Evolutionary conservation across 768 basidiomycete species (phyloP), one percentile per base, ranked within the genome.

Genomic region (Termitomyces sp.): DNA sequence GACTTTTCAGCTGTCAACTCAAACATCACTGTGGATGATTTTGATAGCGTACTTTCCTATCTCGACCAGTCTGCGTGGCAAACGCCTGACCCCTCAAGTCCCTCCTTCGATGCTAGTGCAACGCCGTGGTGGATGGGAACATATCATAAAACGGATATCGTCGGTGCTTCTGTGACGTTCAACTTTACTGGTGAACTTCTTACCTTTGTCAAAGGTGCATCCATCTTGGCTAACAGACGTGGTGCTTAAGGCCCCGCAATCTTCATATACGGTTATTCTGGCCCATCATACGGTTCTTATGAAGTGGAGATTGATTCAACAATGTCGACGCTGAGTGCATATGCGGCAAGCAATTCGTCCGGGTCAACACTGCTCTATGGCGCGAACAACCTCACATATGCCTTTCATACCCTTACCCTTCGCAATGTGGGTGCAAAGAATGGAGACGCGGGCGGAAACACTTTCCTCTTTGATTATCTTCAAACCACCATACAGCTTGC

Each of bases 11-110:
- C 79, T 12, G 71, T 76, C 9, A 79, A 78, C 60, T 58, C 61
- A 34, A 80, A 80, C 54, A 64, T 79, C 22, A 78, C 78, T 8
- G 72, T 78, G 22, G 78, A 79, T 56, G 79, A 80, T 63, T 80
- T 79, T 59, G 78, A 79, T 67, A 75, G 74, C 41, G 64, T 79
- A 3, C 60, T 79, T 14, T 66, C 71, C 1, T 80, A 76, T 59
- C 64, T 65, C 4, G 71, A 76, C 63, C 74, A 74, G 55, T 67
- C 71, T 8, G 67, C 59, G 24, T 79, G 79, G 79, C 56, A 67
- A 51, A 79, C 77, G 2, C 77, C 79, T 20, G 78, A 80, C 66
- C 78, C 79, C n/a, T 77, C 76, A 10, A 73, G 68, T 39, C 53
- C 70, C 7, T 63, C 68, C 10, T 78, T 75, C 64, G 65, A 70